Conservation (phyloP, 2,329 filamentous ascomycete genomes). For the Neonectria hederae region DNA sequence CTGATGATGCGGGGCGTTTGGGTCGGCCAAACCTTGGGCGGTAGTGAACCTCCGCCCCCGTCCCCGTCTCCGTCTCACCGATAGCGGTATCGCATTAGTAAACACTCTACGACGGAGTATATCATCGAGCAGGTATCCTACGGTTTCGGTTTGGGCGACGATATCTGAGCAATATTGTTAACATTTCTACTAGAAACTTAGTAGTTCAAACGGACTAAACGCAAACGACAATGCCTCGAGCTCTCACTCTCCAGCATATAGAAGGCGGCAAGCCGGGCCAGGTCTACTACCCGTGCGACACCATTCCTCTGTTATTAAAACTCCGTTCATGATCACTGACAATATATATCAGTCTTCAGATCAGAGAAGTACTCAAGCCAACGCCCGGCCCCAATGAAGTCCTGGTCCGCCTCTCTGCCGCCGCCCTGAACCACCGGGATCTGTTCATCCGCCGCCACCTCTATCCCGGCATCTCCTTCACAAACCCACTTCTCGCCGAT, state of each 20-base stretch:
- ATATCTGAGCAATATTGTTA: neutral
- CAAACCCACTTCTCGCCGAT: slow-evolving; percentile 81
- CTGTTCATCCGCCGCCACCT: slow-evolving; percentile 93
- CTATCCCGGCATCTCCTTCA: slow-evolving; percentile 86
- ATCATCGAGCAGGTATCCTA: neutral
- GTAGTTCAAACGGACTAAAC: neutral
- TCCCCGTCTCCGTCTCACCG: neutral
- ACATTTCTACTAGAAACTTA: neutral
- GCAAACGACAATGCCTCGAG: slow-evolving; percentile 56
- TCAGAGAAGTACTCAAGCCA: slow-evolving; percentile 71
- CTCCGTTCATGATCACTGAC: slow-evolving; percentile 18
- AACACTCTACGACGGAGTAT: neutral
- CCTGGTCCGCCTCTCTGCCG: slow-evolving; percentile 78
- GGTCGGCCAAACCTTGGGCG: slow-evolving; percentile 11
- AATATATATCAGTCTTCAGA: slow-evolving; percentile 56
- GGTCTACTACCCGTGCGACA: slow-evolving; percentile 80
- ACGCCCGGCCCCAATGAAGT: slow-evolving; percentile 73
- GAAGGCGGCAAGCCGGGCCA: slow-evolving; percentile 83
- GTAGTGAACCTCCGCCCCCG: slow-evolving; percentile 10
- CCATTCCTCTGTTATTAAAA: neutral
- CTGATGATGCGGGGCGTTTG: slow-evolving; percentile 20
- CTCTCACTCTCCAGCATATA: slow-evolving; percentile 72
- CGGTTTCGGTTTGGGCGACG: neutral
- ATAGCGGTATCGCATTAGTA: slow-evolving; percentile 10
- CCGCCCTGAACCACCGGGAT: slow-evolving; percentile 93